These are phyloP conservation scores for Barnettozyma salicaria DNA, from an alignment of 805 yeast species.

Conservation along the genomic window DNA sequence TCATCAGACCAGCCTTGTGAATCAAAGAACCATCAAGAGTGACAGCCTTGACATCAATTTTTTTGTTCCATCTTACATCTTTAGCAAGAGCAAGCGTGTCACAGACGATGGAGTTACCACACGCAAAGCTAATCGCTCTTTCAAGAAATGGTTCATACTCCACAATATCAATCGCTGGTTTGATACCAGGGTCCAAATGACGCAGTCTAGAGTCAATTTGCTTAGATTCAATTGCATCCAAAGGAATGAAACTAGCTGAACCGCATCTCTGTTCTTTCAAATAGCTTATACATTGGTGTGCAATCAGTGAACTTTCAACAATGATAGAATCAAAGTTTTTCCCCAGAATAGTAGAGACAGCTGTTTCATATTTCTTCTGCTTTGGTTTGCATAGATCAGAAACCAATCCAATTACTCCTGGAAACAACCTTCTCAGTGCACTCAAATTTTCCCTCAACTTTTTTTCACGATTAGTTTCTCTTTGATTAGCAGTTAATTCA, in stretches of 20 bases:
- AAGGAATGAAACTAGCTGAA: slow-evolving; percentile 79
- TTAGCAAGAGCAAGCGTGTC: slow-evolving; percentile 66
- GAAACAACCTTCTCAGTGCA: slow-evolving; percentile 63
- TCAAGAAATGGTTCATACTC: slow-evolving; percentile 64
- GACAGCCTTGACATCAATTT: slow-evolving; percentile 59
- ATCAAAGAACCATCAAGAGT: slow-evolving; percentile 81
- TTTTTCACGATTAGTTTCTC: slow-evolving; percentile 68
- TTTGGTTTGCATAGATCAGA: slow-evolving; percentile 75
- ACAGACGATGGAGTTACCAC: slow-evolving; percentile 75
- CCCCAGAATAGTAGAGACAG: slow-evolving; percentile 75
- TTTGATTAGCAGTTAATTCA: slow-evolving; percentile 67
- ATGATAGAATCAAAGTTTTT: slow-evolving; percentile 74
- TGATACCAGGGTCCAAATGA: slow-evolving; percentile 44
- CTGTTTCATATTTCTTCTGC: slow-evolving; percentile 63
- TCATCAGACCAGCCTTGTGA: slow-evolving; percentile 83
- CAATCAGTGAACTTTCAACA: slow-evolving; percentile 66
- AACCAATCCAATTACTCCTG: slow-evolving; percentile 80
- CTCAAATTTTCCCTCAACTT: slow-evolving; percentile 67
- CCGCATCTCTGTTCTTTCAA: slow-evolving; percentile 84
- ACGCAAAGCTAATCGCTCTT: slow-evolving; percentile 71
- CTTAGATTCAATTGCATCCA: slow-evolving; percentile 63
- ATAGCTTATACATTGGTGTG: slow-evolving; percentile 70
- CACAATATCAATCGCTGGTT: slow-evolving; percentile 70
- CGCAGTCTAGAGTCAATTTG: slow-evolving; percentile 51
- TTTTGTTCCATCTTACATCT: slow-evolving; percentile 59